These are phyloP conservation scores for Pseudogymnoascus sp. DNA, from an alignment of 2,329 filamentous ascomycete genomes.

Conservation along the genomic window DNA sequence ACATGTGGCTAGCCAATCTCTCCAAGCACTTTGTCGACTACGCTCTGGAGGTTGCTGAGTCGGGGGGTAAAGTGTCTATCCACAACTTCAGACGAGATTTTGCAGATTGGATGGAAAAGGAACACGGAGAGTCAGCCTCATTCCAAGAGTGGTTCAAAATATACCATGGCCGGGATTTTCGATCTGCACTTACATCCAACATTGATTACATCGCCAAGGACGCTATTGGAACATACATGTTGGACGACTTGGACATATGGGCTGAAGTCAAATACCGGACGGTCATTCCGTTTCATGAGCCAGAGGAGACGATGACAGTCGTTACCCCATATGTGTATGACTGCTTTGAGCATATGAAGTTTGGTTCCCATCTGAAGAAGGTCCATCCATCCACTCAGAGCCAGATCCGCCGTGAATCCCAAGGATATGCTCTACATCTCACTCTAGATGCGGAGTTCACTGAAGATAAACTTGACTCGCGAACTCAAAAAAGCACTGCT, in stretches of 20 bases:
- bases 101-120: constrained; percentile 43
- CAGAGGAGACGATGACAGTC: constrained; percentile 41
- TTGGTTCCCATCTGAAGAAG: constrained; percentile 43
- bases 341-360: constrained; percentile 58
- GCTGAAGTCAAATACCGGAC: constrained; percentile 26
- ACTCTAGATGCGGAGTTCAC: neutral
- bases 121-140: constrained; percentile 34
- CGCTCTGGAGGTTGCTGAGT: constrained; percentile 13
- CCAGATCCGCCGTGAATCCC: constrained; percentile 22
- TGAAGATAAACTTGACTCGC: neutral
- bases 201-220: constrained; percentile 61
- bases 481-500: neutral
- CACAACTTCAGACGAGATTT: constrained; percentile 53
- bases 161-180: constrained; percentile 52
- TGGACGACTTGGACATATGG: constrained; percentile 31
- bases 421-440: constrained; percentile 12
- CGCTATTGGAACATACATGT: constrained; percentile 41
- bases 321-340: constrained; percentile 63
- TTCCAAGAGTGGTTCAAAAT: constrained; percentile 51
- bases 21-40: constrained; percentile 68
- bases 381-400: constrained; percentile 26
- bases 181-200: constrained; percentile 52
- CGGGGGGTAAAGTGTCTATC: constrained; percentile 38
- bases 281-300: constrained; percentile 25
- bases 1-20: constrained; percentile 64